Evolutionary conservation across 1,284 basidiomycete species (phyloP).

Genomic region (Fomes fomentarius): DNA sequence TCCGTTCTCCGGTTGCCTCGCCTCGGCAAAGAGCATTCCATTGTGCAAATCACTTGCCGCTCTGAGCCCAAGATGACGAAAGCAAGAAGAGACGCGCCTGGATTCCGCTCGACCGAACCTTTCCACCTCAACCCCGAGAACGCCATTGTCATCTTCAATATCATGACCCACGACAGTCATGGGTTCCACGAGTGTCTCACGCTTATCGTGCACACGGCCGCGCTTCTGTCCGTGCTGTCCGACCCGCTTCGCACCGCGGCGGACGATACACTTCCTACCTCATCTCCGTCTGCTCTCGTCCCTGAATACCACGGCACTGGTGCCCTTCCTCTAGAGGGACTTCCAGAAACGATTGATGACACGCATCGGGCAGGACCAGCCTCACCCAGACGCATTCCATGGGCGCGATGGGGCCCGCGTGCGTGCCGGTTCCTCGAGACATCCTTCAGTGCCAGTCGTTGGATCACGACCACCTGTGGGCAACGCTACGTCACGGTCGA

Average conservation of each 20-base stretch:
- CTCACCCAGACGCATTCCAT: conserved; percentile 8
- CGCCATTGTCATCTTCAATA: conserved; percentile 28
- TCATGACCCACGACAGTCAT: conserved; percentile 24
- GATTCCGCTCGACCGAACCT: conserved; percentile 17
- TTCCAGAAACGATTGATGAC: too few species aligned
- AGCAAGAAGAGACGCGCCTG: conserved; percentile 2
- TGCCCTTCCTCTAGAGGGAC: not conserved
- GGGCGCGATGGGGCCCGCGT: conserved; percentile 26
- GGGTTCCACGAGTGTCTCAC: conserved; percentile 26
- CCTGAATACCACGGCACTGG: not conserved
- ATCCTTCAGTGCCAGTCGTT: conserved; percentile 24
- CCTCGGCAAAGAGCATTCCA: conserved; percentile 5
- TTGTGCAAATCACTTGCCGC: conserved; percentile 27
- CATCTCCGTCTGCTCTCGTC: not conserved
- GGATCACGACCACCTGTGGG: conserved; percentile 33
- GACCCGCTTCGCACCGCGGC: too few species aligned
- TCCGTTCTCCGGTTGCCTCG: conserved; percentile 23
- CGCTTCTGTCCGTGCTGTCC: conserved; percentile 23
- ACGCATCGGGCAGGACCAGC: too few species aligned
- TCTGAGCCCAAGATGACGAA: conserved; percentile 27
- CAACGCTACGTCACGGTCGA: conserved; percentile 28
- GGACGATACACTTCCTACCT: not conserved
- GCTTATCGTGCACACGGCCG: conserved; percentile 25
- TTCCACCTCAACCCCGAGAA: conserved; percentile 23
- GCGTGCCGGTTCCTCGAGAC: conserved; percentile 26